Evolutionary conservation across 176 grass and related monocot genomes (phyloP), one percentile per base, ranked within the genome.

Genomic region (Thinopyrum elongatum): DNA sequence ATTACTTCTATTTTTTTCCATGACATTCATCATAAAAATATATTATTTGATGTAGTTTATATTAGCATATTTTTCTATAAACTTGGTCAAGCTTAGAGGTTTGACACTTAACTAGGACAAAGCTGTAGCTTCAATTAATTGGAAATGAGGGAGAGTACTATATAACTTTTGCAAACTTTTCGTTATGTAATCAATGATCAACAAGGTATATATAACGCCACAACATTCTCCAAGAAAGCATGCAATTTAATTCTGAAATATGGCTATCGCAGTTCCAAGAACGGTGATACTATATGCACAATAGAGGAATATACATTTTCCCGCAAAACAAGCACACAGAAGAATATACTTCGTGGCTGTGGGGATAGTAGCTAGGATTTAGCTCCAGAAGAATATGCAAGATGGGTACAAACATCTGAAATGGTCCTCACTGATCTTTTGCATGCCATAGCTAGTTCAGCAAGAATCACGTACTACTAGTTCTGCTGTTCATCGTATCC

Each of bases 341-440:
- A 15, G 26, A 76, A 76, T 10, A 55, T 21, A 55, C 27, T 53
- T 3, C 33, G 46, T 51, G 26, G 25, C 3, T 51, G 8, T 76
- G 42, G 72, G 73, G 46, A 76, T 76, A 55, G 10, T 53, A 33
- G 27, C 3, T 55, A 75, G 26, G 42, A 7, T 75, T 30, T 76
- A 55, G 46, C 46, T 55, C 27, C 74, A 76, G 27, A 29, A 17
- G 26, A 75, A 75, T 75, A 76, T 55, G 28, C 10, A 74, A 76
- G 46, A 76, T 76, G 46, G 74, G 72, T 55, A 76, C 28, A 76
- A 76, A 31, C 47, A 76, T 22, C 47, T 76, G 47, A 30, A 55
- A 76, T 76, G 74, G 74, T 76, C 74, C 74, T 75, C 7, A 29
- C 42, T 75, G 25, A 51, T 57, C 28, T 33, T 76, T 76, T 74